A percentile compares a stretch with the other conserved stretches of the same genome.
phyloP scores from a whole-genome alignment of 75 land plant species.

The Cryptomeria japonica region DNA sequence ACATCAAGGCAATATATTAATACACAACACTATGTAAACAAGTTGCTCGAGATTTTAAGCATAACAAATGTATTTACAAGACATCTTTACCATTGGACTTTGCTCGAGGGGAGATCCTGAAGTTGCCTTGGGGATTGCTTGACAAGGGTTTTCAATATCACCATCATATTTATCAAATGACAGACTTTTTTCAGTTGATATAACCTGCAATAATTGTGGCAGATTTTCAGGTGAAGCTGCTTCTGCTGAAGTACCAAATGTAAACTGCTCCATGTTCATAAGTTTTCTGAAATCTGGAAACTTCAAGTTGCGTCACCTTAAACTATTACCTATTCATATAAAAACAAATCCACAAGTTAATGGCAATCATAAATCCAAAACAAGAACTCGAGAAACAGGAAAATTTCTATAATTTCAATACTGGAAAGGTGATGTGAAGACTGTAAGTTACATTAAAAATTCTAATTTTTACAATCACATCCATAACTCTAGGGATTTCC shows the following conservation, averaged over 20 bases:
- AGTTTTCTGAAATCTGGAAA: background rate
- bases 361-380: background rate
- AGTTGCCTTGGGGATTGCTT: background rate
- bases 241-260: background rate
- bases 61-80: background rate
- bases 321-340: background rate
- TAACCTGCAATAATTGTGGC: background rate
- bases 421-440: background rate
- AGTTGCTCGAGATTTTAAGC: background rate
- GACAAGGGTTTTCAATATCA: background rate
- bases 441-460: background rate
- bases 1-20: background rate
- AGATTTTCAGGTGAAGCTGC: slow-evolving; percentile 4
- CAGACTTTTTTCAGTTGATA: background rate
- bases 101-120: background rate
- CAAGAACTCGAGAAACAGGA: background rate
- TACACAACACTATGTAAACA: background rate
- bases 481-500: background rate
- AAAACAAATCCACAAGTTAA: background rate
- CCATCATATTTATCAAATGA: slow-evolving; percentile 1
- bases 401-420: background rate
- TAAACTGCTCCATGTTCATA: background rate
- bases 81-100: slow-evolving; percentile 1
- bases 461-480: background rate
- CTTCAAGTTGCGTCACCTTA: background rate